Percentiles rank a stretch among this genome's conserved stretches.
Conservation (phyloP, 2,329 filamentous ascomycete species). For the Fusarium goolgardi region DNA sequence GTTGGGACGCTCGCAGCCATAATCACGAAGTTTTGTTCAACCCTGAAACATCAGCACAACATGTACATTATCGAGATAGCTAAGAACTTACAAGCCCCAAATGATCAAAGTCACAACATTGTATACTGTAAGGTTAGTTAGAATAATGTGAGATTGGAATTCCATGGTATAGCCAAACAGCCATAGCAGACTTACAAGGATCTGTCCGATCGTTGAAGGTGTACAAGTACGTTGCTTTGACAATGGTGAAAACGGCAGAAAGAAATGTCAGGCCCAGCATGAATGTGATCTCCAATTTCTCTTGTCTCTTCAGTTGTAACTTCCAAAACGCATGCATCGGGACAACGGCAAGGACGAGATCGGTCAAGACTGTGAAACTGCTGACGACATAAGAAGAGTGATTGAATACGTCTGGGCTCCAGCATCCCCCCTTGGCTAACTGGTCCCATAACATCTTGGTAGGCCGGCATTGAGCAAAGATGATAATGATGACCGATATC, state of each 20-base stretch:
- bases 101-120: slow-evolving; percentile 13
- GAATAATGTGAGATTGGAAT: too few relatives aligned
- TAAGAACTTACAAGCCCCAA: slow-evolving; percentile 19
- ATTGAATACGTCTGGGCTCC: slow-evolving; percentile 18
- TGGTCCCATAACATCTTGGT: slow-evolving; percentile 3
- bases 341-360: slow-evolving; percentile 15
- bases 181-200: background rate
- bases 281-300: slow-evolving; percentile 27
- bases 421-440: slow-evolving; percentile 2
- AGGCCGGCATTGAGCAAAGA: slow-evolving; percentile 9
- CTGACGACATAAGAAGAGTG: slow-evolving; percentile 31
- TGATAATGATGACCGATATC: slow-evolving; percentile 12
- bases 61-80: background rate
- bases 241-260: slow-evolving; percentile 17
- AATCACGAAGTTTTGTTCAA: slow-evolving; percentile 31
- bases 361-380: slow-evolving; percentile 24
- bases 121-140: background rate
- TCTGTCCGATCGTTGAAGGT: slow-evolving; percentile 5
- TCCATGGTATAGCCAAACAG: fast-evolving
- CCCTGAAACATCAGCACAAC: background rate
- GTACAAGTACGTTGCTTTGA: slow-evolving; percentile 14
- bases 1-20: slow-evolving; percentile 25
- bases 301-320: slow-evolving; percentile 14
- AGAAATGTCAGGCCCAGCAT: slow-evolving; percentile 23
- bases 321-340: slow-evolving; percentile 22